A percentile compares a stretch with the other conserved stretches of the same genome.
Evolutionary conservation across 2,329 filamentous ascomycete genomes (phyloP).

Genomic region (Microsporum ferrugineum): DNA sequence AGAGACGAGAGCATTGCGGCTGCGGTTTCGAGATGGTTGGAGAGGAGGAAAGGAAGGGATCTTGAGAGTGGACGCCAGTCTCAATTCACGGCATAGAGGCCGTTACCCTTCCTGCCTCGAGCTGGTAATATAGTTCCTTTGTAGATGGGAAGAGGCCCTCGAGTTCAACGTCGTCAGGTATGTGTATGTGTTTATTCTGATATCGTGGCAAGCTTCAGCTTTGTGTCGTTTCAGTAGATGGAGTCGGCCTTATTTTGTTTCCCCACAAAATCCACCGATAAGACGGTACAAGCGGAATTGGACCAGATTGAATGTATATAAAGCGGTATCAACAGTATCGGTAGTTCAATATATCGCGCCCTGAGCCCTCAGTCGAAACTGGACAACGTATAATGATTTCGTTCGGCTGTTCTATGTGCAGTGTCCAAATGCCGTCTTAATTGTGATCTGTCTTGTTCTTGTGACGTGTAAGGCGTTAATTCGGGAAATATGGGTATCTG

Average conservation of each 20-base stretch:
- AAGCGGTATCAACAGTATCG: not conserved
- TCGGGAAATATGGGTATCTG: not conserved
- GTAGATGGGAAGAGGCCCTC: not conserved
- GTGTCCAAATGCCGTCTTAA: not conserved
- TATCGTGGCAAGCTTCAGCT: not conserved
- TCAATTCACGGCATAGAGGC: constrained; percentile 7
- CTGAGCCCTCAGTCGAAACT: not conserved
- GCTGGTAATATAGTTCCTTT: not conserved
- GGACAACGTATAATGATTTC: not conserved
- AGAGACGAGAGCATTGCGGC: not conserved
- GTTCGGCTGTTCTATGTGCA: not conserved
- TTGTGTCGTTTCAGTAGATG: not conserved
- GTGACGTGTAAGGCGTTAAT: constrained; percentile 3
- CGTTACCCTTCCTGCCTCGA: not conserved
- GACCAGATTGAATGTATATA: not conserved
- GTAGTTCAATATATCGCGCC: not conserved
- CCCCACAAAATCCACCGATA: not conserved
- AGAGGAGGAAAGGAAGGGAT: constrained; percentile 6
- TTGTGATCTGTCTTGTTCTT: not conserved
- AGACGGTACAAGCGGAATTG: not conserved
- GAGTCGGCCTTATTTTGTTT: not conserved
- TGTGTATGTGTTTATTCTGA: not conserved
- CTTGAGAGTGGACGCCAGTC: constrained; percentile 15
- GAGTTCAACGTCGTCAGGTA: not conserved
- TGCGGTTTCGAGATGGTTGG: constrained; percentile 3